Evolutionary conservation across 495 filamentous ascomycete species (phyloP), one percentile per base, ranked within the genome.

Genomic region (Lophiotrema nucula): DNA sequence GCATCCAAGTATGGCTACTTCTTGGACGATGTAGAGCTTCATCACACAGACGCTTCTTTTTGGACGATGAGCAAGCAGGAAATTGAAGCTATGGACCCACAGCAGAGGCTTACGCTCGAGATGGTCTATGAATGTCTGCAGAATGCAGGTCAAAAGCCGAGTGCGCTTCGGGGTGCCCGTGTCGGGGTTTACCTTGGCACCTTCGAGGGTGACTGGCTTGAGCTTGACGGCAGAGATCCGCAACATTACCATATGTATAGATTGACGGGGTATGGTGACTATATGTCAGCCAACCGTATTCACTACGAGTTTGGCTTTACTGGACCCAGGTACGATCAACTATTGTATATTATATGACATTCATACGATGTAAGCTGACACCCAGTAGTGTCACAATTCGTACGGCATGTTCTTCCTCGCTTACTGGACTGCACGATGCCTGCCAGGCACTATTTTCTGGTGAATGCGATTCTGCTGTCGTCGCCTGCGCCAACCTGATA

Each of bases 401-500:
- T 2, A 56, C 58, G 2, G 51, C 25, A 38, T 61, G 58, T 21
- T 56, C 58, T 23, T 11, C 51, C 2, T 38, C 41, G n/a, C 5
- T 61, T n/a, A 24, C 42, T 13, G 41, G 23, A 12, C 12, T 61
- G 1, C 16, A 61, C 31, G 2, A 4, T 1, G 52, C 52, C 3
- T 48, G 50, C 19, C 8, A 28, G 24, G 39, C 38, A 2, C 6
- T 56, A 1, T 5, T 3, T 11, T 38, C 16, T 8, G 41, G 50
- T 1, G 51, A 61, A 13, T 53, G 37, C 15, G 53, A 53, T 1
- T 28, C 25, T 3, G 41, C 49, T 2, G 38, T 60, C 28, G 49
- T 60, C 1, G 56, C 25, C 5, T 48, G 48, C 18, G 26, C 49
- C 5, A 53, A 60, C 27, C 21, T 58, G 3, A 38, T 51, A 60